A percentile compares a stretch with the other conserved stretches of the same genome.
phyloP scores from a whole-genome alignment of 2,329 filamentous ascomycete genomes.

The Nannizziopsis barbatae region DNA sequence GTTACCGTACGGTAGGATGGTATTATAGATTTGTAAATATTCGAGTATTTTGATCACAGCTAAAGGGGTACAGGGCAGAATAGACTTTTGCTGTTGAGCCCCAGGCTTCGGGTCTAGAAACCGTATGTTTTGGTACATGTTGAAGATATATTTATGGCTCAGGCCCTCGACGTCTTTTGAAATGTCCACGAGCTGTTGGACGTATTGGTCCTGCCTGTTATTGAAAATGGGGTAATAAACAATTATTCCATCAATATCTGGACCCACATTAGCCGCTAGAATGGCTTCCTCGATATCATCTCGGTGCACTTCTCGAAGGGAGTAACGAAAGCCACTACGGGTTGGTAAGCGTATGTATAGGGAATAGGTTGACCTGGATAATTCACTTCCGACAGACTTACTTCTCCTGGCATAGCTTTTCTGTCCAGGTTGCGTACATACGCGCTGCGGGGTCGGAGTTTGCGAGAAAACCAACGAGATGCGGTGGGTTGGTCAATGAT shows the following conservation, averaged over 20 bases:
- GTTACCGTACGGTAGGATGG: constrained; percentile 84
- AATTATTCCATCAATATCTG: constrained; percentile 72
- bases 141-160: constrained; percentile 87
- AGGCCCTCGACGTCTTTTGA: constrained; percentile 93
- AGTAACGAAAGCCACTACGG: constrained; percentile 73
- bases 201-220: constrained; percentile 79
- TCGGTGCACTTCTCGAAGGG: constrained; percentile 70
- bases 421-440: constrained; percentile 94
- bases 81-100: constrained; percentile 68
- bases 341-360: background rate
- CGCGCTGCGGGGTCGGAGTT: constrained; percentile 82
- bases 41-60: constrained; percentile 96
- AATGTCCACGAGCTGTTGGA: constrained; percentile 85
- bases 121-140: constrained; percentile 98
- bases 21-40: constrained; percentile 92
- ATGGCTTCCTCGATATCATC: constrained; percentile 85
- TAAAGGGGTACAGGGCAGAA: constrained; percentile 88
- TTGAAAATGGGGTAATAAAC: constrained; percentile 98
- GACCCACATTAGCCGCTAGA: constrained; percentile 69
- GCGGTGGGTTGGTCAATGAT: constrained; percentile 60
- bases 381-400: constrained; percentile 41
- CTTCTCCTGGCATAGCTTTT: constrained; percentile 94
- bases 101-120: constrained; percentile 65
- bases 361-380: background rate
- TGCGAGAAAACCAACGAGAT: constrained; percentile 81